Base-by-base conservation (phyloP, 2,329 filamentous ascomycete species). In the Fusarium stilboides region DNA sequence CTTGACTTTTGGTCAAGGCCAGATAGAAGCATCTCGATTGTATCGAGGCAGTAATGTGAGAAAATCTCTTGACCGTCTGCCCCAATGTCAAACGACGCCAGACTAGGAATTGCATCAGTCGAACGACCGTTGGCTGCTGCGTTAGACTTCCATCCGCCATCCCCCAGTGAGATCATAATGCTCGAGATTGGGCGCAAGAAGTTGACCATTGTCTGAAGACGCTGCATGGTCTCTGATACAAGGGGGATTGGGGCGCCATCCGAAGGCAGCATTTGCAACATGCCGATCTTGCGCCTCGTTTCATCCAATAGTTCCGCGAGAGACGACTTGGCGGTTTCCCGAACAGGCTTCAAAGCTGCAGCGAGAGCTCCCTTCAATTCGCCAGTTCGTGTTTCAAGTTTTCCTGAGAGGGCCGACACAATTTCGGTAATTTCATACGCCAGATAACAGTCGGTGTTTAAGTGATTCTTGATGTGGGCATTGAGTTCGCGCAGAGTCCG, bases 371-470 rank as follows among this genome's bases (percentile, higher is more conserved):
- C 85, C 77, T 97, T 97, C 60, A 98, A 85, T 75, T 97, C 94
- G 3, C 94, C 94, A 0, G 94, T 97, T 65, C 91, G 90, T 6
- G 88, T 87, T 68, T 97, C 95, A 6, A 99, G 83, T 39, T 91
- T 90, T 57, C 90, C 91, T 4, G 94, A 94, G 47, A 97, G 85
- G 14, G 87, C 87, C 1, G 93, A 92, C 46, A 98, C 89, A 63
- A 98, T 93, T 74, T 97, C 95, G 33, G 97, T 93, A 33, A 98
- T 93, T 77, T 99, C 96, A 78, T 97, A 99, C 9, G 94, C 94
- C 49, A 99, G 87, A 78, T 93, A 98, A 80, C 95, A 98, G 78
- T 99, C 96, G 0, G 94, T 97, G 70, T 90, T 88, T 39, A 98
- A 83, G 76, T 98, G 94, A 40, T 87, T 84, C 77, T 94, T 94